Conservation (phyloP, 148 eudicot genomes). For the Chenopodium berlandieri region DNA sequence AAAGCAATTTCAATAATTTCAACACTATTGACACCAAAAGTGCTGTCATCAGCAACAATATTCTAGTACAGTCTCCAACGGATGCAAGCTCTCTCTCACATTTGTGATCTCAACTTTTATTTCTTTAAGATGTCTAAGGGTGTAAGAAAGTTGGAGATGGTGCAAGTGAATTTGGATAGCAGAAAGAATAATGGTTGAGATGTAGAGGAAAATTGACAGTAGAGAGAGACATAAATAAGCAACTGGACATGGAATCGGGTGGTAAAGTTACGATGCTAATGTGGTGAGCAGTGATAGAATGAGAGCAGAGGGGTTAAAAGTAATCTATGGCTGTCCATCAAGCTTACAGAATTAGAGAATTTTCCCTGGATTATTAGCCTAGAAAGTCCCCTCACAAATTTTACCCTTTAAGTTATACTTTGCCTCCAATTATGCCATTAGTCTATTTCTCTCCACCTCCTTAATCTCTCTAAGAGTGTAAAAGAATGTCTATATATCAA, state of each 20-base stretch:
- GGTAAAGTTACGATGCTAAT: background rate
- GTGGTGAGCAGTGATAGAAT: background rate
- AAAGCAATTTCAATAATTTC: background rate
- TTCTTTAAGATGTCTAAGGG: background rate
- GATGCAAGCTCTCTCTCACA: background rate
- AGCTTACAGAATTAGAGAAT: background rate
- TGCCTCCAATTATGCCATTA: background rate
- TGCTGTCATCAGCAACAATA: background rate
- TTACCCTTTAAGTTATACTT: background rate
- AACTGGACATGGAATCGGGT: background rate
- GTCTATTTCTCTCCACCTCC: background rate
- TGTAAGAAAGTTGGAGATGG: background rate
- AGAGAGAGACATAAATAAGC: background rate
- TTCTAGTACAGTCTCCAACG: background rate
- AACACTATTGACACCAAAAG: background rate
- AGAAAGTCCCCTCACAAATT: background rate
- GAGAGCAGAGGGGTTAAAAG: background rate
- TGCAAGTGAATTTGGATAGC: background rate
- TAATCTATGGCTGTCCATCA: background rate
- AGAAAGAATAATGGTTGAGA: background rate
- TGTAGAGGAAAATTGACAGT: background rate
- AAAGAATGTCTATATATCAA: background rate
- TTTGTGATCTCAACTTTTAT: background rate
- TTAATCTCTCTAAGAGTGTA: background rate
- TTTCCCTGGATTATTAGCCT: background rate